Conservation (phyloP, 495 filamentous ascomycete genomes). For the Evernia prunastri region DNA sequence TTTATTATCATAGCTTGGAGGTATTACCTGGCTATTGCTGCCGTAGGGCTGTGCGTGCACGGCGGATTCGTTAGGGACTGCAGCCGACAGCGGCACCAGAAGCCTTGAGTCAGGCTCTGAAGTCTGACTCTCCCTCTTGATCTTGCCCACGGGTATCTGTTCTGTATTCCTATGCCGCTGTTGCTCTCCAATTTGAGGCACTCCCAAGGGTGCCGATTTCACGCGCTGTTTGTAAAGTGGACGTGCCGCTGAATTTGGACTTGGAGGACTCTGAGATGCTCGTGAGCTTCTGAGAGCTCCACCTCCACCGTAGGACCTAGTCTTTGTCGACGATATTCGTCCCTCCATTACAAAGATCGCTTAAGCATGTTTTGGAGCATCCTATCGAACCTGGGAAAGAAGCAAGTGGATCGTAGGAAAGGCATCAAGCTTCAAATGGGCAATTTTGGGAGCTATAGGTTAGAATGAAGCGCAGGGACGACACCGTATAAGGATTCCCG, state of each 20-base stretch:
- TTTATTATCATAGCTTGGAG: neutral
- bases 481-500: neutral
- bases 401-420: slow-evolving; percentile 1
- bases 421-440: neutral
- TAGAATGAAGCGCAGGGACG: neutral
- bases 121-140: slow-evolving; percentile 6
- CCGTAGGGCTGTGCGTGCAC: slow-evolving; percentile 2
- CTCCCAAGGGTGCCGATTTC: slow-evolving; percentile 13
- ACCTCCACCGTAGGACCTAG: slow-evolving; percentile 15
- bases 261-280: neutral
- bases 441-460: neutral
- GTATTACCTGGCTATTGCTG: neutral
- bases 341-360: slow-evolving; percentile 11
- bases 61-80: neutral
- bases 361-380: slow-evolving; percentile 7
- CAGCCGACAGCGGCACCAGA: neutral
- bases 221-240: slow-evolving; percentile 13
- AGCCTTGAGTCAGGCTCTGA: slow-evolving; percentile 3
- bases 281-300: slow-evolving; percentile 10
- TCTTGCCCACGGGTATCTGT: neutral
- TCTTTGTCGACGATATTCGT: slow-evolving; percentile 19
- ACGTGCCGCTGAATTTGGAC: neutral
- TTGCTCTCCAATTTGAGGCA: slow-evolving; percentile 6
- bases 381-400: neutral
- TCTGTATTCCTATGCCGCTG: neutral